Base-by-base conservation (phyloP, 108 stramenopile species). In the Fistulifera solaris region DNA sequence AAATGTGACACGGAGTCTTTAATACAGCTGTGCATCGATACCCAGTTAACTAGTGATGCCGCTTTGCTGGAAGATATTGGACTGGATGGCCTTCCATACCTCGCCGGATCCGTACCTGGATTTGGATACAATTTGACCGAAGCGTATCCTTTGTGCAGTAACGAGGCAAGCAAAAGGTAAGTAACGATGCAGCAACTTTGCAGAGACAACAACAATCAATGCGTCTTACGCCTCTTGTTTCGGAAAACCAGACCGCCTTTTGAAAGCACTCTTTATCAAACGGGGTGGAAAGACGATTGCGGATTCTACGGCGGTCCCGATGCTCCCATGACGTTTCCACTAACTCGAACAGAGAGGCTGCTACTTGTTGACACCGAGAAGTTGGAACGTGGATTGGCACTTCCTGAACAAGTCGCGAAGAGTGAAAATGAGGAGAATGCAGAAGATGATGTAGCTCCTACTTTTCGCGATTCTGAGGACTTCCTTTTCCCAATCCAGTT, bases 31-130 rank as follows among this genome's bases (percentile, higher is more conserved):
- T 35, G 6, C 8, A 35, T 8, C 3, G 31, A 35, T 35, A 52
- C 70, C 2, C 52, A 53, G 28, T 23, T 57, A 14, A 39, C 66
- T 17, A 90, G 88, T 46, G 84, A 84, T 71, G 75, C 78, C 2
- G 66, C 78, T 10, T 57, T 77, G 5, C 53, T 90, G 16, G 81
- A 84, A 49, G 77, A 81, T 24, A 27, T 72, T 31, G 28, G 54
- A 8, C 25, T 39, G 5, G 35, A 55, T 2, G 68, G 67, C 19
- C 16, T 72, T 16, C 84, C 84, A 2, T 70, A 39, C 13, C 48
- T 85, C 16, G 61, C 78, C 44, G 88, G 88, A 24, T 71, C 88
- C 7, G 65, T 66, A 14, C 66, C 61, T 27, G 87, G 87, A n/a
- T 80, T 85, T 67, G 80, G 73, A 1, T 66, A 53, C 21, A 54